Conservation (phyloP, 176 grass and related monocot species). For the maize (Zea mays) region Zm-B73-REFERENCE-NAM-5.0 NC_050099.1:247811001-247811500, state of each 20-base stretch:
- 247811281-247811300: background rate
- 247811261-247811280: background rate
- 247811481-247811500: slow-evolving; percentile 1
- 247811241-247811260: slow-evolving; percentile 7
- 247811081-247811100: background rate
- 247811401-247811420: background rate
- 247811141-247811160: slow-evolving; percentile 4
- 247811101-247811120: background rate
- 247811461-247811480: slow-evolving; percentile 8
- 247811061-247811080: slow-evolving; percentile 10
- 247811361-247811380: background rate
- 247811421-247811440: background rate
- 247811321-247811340: background rate
- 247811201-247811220: background rate
- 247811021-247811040: no score
- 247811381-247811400: background rate
- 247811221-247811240: background rate
- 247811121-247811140: background rate
- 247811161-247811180: slow-evolving; percentile 4
- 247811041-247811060: no score
- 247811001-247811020: no score
- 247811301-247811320: slow-evolving; percentile 14
- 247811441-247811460: background rate
- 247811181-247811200: slow-evolving; percentile 8
- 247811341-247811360: background rate